Conservation (phyloP, 1,284 basidiomycete genomes). For the Heterobasidion parviporum region DNA sequence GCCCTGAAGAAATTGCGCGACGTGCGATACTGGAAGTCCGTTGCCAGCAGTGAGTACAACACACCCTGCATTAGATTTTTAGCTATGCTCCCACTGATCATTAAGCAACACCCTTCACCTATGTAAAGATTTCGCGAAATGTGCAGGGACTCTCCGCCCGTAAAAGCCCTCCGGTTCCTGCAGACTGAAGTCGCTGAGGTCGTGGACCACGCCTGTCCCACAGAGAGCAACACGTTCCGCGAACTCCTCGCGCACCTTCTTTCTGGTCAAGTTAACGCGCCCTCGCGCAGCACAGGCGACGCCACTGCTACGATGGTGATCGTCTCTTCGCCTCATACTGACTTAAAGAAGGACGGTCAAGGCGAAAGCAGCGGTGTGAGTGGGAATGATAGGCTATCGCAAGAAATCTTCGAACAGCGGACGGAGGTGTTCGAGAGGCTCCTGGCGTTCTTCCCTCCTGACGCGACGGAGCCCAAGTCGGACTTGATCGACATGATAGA, state of each 20-base stretch:
- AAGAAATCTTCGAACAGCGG: constrained; percentile 45
- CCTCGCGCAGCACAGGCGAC: background rate
- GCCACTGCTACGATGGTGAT: background rate
- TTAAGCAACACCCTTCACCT: constrained; percentile 18
- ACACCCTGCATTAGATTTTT: no score
- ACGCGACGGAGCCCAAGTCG: constrained; percentile 52
- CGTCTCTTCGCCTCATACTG: background rate
- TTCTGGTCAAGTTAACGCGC: constrained; percentile 16
- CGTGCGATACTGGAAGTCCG: constrained; percentile 53
- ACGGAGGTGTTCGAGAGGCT: constrained; percentile 62
- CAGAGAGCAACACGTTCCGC: constrained; percentile 59
- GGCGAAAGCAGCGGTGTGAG: background rate
- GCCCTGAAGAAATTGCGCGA: constrained; percentile 50
- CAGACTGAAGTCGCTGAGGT: constrained; percentile 61
- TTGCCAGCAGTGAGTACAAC: constrained; percentile 47
- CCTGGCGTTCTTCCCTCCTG: constrained; percentile 50
- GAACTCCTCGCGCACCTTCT: constrained; percentile 62
- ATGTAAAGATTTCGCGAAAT: constrained; percentile 58
- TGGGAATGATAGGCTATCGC: constrained; percentile 14
- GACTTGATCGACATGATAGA: constrained; percentile 23
- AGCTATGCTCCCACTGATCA: background rate
- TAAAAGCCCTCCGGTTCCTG: constrained; percentile 65
- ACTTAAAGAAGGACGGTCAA: background rate
- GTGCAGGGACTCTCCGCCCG: constrained; percentile 54
- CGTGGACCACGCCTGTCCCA: constrained; percentile 54